Percentiles rank a stretch among this genome's conserved stretches.
Evolutionary conservation across 495 filamentous ascomycete genomes (phyloP).

Genomic region (Rusavskia elegans): DNA sequence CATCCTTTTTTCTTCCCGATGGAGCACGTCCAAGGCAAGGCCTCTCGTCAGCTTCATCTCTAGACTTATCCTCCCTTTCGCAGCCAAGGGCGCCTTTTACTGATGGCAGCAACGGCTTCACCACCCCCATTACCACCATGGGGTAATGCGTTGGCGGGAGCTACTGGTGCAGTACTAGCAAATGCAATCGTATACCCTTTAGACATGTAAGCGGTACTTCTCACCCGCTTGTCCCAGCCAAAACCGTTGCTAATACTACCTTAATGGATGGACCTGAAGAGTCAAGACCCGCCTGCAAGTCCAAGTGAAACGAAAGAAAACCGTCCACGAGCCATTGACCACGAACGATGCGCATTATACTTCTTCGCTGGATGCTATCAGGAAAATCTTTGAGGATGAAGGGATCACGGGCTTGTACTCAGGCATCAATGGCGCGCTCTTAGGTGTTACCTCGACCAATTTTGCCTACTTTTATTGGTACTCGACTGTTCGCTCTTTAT

Average conservation of each 20-base stretch:
- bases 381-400: conserved; percentile 69
- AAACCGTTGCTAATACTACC: neutral
- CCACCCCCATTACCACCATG: conserved; percentile 68
- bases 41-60: too few relatives aligned
- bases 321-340: conserved; percentile 16
- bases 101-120: conserved; percentile 76
- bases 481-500: conserved; percentile 68
- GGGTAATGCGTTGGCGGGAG: conserved; percentile 84
- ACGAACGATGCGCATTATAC: conserved; percentile 53
- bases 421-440: conserved; percentile 68
- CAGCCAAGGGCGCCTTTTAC: too few relatives aligned
- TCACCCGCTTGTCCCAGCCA: neutral
- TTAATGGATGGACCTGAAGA: conserved; percentile 30
- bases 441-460: conserved; percentile 93
- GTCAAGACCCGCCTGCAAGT: conserved; percentile 97
- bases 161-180: conserved; percentile 83
- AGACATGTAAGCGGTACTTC: conserved; percentile 58
- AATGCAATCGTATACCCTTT: conserved; percentile 95
- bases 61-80: too few relatives aligned
- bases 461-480: conserved; percentile 99
- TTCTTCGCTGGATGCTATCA: conserved; percentile 74
- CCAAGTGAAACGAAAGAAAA: conserved; percentile 61
- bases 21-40: too few relatives aligned
- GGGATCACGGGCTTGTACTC: conserved; percentile 74
- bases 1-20: too few relatives aligned